Conservation (phyloP, 306 rosid genomes). For the Gastrolobium bilobum region DNA sequence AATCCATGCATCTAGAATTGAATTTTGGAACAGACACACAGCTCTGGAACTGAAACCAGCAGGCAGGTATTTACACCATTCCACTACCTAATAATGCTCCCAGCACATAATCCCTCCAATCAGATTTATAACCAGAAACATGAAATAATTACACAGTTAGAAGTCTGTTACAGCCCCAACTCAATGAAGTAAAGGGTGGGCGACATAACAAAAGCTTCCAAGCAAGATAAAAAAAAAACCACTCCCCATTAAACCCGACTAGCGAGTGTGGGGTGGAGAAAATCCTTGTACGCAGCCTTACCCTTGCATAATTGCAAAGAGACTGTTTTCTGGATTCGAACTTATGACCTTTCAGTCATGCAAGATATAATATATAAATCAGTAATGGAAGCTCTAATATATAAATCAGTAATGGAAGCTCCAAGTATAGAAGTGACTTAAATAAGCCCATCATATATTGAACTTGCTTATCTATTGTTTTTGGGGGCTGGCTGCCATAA, state of each 20-base stretch:
- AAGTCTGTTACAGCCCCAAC: not conserved
- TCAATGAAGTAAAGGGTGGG: not conserved
- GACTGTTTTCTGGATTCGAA: no score
- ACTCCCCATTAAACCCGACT: no score
- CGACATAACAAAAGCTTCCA: not conserved
- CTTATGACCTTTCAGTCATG: no score
- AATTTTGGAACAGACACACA: constrained; percentile 20
- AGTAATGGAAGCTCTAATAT: no score
- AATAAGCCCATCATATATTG: constrained; percentile 19
- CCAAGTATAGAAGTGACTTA: not conserved
- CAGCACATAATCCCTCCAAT: not conserved
- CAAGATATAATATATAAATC: no score
- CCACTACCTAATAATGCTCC: not conserved
- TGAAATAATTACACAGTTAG: not conserved
- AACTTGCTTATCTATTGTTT: constrained; percentile 18
- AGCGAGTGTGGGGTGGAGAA: no score
- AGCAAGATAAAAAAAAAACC: no score
- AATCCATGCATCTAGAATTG: constrained; percentile 16
- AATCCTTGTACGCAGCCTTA: no score
- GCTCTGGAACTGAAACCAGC: not conserved
- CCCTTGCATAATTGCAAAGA: no score
- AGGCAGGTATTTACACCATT: constrained; percentile 1
- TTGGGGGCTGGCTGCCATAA: not conserved
- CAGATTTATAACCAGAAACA: not conserved
- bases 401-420: not conserved